Conservation (phyloP, 2,329 filamentous ascomycete genomes). For the Xylaria sp. region DNA sequence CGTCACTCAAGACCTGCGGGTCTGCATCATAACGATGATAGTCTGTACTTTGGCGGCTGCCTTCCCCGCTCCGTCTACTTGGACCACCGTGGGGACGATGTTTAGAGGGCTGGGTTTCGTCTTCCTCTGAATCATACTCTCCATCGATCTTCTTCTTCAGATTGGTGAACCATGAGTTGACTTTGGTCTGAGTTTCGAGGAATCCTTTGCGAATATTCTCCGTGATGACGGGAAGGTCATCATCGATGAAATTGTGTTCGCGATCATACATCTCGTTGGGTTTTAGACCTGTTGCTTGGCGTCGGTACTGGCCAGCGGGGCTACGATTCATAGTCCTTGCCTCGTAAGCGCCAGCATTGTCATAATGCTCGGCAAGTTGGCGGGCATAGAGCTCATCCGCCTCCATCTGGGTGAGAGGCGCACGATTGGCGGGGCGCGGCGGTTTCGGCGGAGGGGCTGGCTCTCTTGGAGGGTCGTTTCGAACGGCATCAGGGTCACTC, state of each 20-base stretch:
- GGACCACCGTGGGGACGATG: constrained; percentile 40
- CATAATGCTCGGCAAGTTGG: constrained; percentile 92
- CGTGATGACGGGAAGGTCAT: constrained; percentile 91
- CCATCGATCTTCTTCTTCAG: constrained; percentile 95
- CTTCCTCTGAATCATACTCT: constrained; percentile 79
- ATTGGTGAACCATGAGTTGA: constrained; percentile 92
- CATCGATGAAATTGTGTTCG: constrained; percentile 93
- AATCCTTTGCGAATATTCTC: constrained; percentile 97
- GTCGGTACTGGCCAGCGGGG: constrained; percentile 49
- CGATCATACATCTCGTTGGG: constrained; percentile 71
- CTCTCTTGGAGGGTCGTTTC: constrained; percentile 65
- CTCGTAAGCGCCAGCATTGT: constrained; percentile 70
- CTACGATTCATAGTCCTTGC: constrained; percentile 63
- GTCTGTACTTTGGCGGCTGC: constrained; percentile 80
- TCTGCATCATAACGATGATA: constrained; percentile 95
- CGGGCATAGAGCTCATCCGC: constrained; percentile 92
- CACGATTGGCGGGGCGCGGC: constrained; percentile 74
- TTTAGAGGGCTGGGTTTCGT: constrained; percentile 57
- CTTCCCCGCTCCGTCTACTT: constrained; percentile 67
- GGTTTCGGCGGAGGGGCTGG: constrained; percentile 77
- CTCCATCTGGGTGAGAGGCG: constrained; percentile 82
- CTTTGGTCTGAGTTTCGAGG: constrained; percentile 89
- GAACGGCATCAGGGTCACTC: constrained; percentile 79
- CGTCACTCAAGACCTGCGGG: constrained; percentile 87
- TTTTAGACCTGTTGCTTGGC: constrained; percentile 64